Evolutionary conservation across 805 yeast species (phyloP).

Genomic region (Zygoascus flipseniorum): DNA sequence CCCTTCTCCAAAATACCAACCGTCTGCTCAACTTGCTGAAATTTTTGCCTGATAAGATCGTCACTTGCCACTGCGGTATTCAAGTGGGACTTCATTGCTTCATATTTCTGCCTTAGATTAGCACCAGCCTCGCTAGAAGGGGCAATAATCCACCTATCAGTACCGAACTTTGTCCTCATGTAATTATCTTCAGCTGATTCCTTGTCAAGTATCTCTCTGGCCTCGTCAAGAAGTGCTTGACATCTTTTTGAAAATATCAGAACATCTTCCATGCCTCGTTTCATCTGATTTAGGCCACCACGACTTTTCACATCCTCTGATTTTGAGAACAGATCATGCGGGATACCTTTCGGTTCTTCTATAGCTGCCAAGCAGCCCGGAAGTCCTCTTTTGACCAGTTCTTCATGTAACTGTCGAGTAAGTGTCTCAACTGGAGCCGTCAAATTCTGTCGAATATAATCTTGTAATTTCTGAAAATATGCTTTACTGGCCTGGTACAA

Average conservation of each 20-base stretch:
- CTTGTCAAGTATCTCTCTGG: conserved; percentile 36
- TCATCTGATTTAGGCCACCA: conserved; percentile 45
- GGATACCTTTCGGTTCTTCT: conserved; percentile 47
- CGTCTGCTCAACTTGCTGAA: conserved; percentile 39
- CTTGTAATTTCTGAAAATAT: conserved; percentile 55
- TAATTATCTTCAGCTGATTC: conserved; percentile 51
- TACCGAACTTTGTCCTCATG: conserved; percentile 44
- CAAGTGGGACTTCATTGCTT: conserved; percentile 41
- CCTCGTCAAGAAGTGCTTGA: conserved; percentile 36
- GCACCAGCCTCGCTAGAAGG: conserved; percentile 39
- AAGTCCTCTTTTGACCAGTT: conserved; percentile 40
- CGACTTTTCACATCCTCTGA: conserved; percentile 42
- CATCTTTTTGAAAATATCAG: conserved; percentile 35
- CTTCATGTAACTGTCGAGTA: conserved; percentile 16
- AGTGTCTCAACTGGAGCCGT: conserved; percentile 25
- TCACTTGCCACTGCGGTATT: conserved; percentile 58
- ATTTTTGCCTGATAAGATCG: conserved; percentile 38
- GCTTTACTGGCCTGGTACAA: conserved; percentile 61
- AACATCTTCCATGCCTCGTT: conserved; percentile 39
- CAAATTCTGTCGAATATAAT: conserved; percentile 39
- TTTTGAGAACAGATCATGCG: conserved; percentile 48
- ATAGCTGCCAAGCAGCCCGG: conserved; percentile 58
- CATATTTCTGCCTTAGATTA: conserved; percentile 33
- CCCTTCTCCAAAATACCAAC: conserved; percentile 38
- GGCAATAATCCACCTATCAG: conserved; percentile 44